Percentiles rank a stretch among this genome's conserved stretches.
phyloP scores from a whole-genome alignment of 805 yeast genomes.

The Starmera caribaea region DNA sequence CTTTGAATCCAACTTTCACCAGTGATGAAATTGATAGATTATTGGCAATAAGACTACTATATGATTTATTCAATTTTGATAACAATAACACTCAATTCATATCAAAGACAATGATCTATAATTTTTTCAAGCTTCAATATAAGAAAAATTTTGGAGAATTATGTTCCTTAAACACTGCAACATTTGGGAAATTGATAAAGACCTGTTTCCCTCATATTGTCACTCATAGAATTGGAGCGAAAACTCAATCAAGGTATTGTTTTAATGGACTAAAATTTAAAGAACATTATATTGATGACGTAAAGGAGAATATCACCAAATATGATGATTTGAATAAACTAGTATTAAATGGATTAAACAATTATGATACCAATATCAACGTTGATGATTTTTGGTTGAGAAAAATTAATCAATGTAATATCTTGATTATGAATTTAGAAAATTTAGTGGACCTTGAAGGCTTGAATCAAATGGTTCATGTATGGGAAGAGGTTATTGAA shows the following conservation, averaged over 20 bases:
- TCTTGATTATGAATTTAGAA: not conserved
- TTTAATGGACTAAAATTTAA: conserved; percentile 59
- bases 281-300: not conserved
- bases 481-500: not conserved
- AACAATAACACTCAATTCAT: no score
- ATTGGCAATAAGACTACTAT: no score
- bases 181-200: conserved; percentile 66
- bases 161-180: conserved; percentile 28
- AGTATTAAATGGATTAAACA: no score
- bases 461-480: not conserved
- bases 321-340: no score
- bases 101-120: no score
- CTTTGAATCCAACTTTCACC: no score
- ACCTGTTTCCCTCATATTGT: conserved; percentile 56
- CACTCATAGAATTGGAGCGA: conserved; percentile 68
- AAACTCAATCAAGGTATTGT: conserved; percentile 78
- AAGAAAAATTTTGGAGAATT: no score
- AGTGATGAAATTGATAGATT: no score
- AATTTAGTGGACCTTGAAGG: not conserved
- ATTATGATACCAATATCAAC: not conserved
- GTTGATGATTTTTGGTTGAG: not conserved
- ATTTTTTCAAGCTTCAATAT: no score
- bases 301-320: no score
- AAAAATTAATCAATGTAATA: not conserved
- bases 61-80: no score